Conservation (phyloP, 306 rosid genomes). For the Clitoria ternatea region DNA sequence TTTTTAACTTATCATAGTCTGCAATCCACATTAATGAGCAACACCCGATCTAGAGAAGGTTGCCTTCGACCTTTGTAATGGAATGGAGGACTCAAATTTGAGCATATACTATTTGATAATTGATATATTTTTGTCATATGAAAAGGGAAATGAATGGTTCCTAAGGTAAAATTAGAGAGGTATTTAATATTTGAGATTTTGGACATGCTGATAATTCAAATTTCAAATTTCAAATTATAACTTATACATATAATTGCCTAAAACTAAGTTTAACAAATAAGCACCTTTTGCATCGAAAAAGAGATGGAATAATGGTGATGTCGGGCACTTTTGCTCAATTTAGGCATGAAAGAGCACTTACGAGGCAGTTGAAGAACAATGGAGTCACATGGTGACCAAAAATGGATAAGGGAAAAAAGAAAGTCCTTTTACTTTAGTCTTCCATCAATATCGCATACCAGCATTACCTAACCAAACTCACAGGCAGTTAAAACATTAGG, state of each 20-base stretch:
- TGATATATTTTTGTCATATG: background rate
- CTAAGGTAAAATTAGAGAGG: background rate
- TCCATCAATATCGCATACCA: constrained; percentile 33
- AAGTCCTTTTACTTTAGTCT: constrained; percentile 21
- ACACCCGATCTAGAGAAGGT: no score
- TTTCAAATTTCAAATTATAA: no score
- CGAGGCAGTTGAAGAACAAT: constrained; percentile 27
- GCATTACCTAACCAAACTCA: constrained; percentile 31
- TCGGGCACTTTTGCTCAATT: constrained; percentile 19
- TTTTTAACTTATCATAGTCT: no score
- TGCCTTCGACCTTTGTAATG: background rate
- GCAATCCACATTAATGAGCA: no score
- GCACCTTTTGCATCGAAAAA: constrained; percentile 7
- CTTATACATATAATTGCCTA: background rate
- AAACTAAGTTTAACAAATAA: background rate
- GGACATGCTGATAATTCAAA: no score
- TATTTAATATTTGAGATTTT: background rate
- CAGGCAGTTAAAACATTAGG: constrained; percentile 25
- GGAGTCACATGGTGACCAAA: constrained; percentile 30
- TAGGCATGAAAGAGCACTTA: constrained; percentile 11
- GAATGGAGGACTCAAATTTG: background rate
- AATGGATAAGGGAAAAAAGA: constrained; percentile 17
- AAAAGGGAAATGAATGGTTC: background rate
- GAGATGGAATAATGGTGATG: constrained; percentile 21
- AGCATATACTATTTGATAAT: background rate